A percentile compares a stretch with the other conserved stretches of the same genome.
These are phyloP conservation scores for Alternaria sp. DNA, from an alignment of 2,329 filamentous ascomycete species.

Conservation along the genomic window DNA sequence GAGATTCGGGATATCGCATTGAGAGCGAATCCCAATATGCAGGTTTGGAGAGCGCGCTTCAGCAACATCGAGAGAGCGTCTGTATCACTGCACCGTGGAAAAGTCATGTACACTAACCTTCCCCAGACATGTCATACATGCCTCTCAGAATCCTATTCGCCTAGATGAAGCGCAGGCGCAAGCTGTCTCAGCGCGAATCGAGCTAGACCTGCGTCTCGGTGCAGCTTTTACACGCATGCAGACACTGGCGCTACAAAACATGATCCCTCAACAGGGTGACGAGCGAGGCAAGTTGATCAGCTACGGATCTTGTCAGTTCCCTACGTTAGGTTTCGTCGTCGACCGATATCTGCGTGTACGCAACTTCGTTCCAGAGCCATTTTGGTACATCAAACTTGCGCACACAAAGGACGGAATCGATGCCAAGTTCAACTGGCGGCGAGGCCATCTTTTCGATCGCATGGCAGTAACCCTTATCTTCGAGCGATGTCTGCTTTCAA, in stretches of 20 bases:
- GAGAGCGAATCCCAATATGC: slow-evolving; percentile 75
- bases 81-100: slow-evolving; percentile 44
- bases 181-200: slow-evolving; percentile 87
- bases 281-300: slow-evolving; percentile 73
- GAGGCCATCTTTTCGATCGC: slow-evolving; percentile 87
- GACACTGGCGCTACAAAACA: slow-evolving; percentile 76
- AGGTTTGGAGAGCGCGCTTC: slow-evolving; percentile 87
- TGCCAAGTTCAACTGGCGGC: slow-evolving; percentile 84
- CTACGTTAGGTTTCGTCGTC: slow-evolving; percentile 94
- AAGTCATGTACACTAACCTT: not conserved
- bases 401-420: slow-evolving; percentile 80
- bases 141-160: slow-evolving; percentile 77
- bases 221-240: slow-evolving; percentile 91
- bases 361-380: slow-evolving; percentile 90
- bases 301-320: slow-evolving; percentile 97
- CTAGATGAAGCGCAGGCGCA: slow-evolving; percentile 88
- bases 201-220: slow-evolving; percentile 90
- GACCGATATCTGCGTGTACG: slow-evolving; percentile 94
- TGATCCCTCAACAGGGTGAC: slow-evolving; percentile 71
- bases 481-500: slow-evolving; percentile 82
- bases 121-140: slow-evolving; percentile 81
- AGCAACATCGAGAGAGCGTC: slow-evolving; percentile 95
- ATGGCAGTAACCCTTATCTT: slow-evolving; percentile 82
- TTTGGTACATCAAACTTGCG: slow-evolving; percentile 90
- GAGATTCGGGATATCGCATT: slow-evolving; percentile 86